Evolutionary conservation across 1,284 basidiomycete genomes (phyloP).

Genomic region (Ganoderma lucidum): DNA sequence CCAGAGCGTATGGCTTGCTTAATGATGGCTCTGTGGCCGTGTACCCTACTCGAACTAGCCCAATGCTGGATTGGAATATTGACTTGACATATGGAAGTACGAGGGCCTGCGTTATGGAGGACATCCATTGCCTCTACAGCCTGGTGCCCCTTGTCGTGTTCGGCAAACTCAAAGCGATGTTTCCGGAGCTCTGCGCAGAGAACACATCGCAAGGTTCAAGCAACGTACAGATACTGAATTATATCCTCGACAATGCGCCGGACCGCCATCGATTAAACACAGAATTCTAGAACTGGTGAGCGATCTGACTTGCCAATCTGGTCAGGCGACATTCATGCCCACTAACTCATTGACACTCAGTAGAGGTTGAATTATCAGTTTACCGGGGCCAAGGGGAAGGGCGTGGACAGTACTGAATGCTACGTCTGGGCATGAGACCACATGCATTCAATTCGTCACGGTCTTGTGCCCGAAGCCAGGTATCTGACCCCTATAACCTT

Average conservation of each 20-base stretch:
- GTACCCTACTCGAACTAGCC: not conserved
- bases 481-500: no score
- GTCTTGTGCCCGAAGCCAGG: not conserved
- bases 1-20: not conserved
- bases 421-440: not conserved
- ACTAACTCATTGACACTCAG: not conserved
- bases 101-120: not conserved
- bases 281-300: not conserved
- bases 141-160: no score
- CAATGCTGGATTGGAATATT: not conserved
- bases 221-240: not conserved
- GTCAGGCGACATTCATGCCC: not conserved
- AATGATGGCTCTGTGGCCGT: constrained; percentile 1
- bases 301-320: not conserved
- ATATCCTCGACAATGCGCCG: not conserved
- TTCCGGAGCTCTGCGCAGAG: no score
- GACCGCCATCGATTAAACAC: not conserved
- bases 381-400: not conserved
- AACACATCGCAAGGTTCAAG: not conserved
- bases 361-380: not conserved
- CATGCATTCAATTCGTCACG: not conserved
- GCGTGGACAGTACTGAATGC: not conserved
- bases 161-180: no score
- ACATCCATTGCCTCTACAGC: no score
- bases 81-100: not conserved